phyloP scores from a whole-genome alignment of 208 protist species.

The Zelonia costaricensis region DNA sequence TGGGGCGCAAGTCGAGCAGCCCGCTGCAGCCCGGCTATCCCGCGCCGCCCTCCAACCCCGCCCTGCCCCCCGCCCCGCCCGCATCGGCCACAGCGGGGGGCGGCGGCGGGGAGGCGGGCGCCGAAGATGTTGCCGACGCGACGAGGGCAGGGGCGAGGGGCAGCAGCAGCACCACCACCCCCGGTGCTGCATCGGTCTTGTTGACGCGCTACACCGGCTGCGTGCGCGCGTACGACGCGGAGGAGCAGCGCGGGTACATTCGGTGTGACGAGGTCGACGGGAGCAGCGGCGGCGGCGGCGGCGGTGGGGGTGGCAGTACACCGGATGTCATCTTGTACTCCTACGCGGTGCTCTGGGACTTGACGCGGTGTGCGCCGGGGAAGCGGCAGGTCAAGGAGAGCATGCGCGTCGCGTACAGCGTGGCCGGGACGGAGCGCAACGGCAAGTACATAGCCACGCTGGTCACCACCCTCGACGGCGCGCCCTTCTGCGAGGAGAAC shows the following conservation, averaged over 20 bases:
- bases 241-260: slow-evolving; percentile 73
- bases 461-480: slow-evolving; percentile 60
- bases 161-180: background rate
- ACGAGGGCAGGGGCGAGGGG: background rate
- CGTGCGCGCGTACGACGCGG: slow-evolving; percentile 62
- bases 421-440: slow-evolving; percentile 44
- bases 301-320: slow-evolving; percentile 2
- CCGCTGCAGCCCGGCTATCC: background rate
- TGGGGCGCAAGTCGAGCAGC: slow-evolving; percentile 31
- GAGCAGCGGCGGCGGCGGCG: slow-evolving; percentile 13
- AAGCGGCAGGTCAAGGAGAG: slow-evolving; percentile 49
- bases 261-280: slow-evolving; percentile 44
- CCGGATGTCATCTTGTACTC: slow-evolving; percentile 57
- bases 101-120: background rate
- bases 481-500: slow-evolving; percentile 45
- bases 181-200: background rate
- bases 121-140: background rate
- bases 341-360: slow-evolving; percentile 63
- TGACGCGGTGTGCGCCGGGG: slow-evolving; percentile 29
- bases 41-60: too few species aligned
- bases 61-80: background rate
- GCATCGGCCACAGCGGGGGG: background rate
- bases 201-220: slow-evolving; percentile 49
- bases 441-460: slow-evolving; percentile 70
- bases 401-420: slow-evolving; percentile 64